These are phyloP conservation scores for Furcasterigmium furcatum DNA, from an alignment of 2,329 filamentous ascomycete genomes.

Conservation along the genomic window DNA sequence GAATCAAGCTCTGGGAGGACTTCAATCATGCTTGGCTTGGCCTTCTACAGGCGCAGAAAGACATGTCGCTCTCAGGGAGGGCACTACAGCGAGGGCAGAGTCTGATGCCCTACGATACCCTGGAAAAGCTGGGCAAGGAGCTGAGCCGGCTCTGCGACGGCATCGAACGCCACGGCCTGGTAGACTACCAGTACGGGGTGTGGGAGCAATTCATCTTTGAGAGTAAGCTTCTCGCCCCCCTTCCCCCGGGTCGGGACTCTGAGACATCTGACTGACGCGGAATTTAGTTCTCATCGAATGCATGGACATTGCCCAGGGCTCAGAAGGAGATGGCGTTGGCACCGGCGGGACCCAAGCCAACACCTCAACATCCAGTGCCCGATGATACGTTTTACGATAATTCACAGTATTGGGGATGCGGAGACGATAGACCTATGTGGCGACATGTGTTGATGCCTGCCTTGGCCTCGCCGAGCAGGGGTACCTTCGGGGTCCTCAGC, in stretches of 20 bases:
- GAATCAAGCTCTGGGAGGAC: conserved; percentile 85
- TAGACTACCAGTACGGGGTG: conserved; percentile 96
- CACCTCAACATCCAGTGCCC: not conserved
- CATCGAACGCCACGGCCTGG: conserved; percentile 86
- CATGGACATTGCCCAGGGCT: conserved; percentile 41
- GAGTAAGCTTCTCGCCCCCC: conserved; percentile 51
- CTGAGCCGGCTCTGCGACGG: conserved; percentile 79
- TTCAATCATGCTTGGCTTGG: conserved; percentile 93
- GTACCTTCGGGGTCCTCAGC: too few relatives aligned
- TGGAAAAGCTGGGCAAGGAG: conserved; percentile 80
- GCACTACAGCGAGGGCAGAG: conserved; percentile 55
- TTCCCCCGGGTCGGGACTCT: not conserved
- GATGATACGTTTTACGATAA: not conserved
- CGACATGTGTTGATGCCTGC: too few relatives aligned
- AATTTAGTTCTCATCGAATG: conserved; percentile 30
- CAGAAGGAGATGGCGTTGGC: conserved; percentile 28
- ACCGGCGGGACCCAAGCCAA: conserved; percentile 12
- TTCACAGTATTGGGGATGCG: not conserved
- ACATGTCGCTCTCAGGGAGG: conserved; percentile 61
- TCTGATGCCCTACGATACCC: conserved; percentile 63
- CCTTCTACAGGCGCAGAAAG: conserved; percentile 78
- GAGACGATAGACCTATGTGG: not conserved
- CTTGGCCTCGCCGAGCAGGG: too few relatives aligned
- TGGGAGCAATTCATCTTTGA: conserved; percentile 90
- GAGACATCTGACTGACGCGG: conserved; percentile 4